phyloP scores from a whole-genome alignment of 495 filamentous ascomycete species.

The Extremus antarcticus region DNA sequence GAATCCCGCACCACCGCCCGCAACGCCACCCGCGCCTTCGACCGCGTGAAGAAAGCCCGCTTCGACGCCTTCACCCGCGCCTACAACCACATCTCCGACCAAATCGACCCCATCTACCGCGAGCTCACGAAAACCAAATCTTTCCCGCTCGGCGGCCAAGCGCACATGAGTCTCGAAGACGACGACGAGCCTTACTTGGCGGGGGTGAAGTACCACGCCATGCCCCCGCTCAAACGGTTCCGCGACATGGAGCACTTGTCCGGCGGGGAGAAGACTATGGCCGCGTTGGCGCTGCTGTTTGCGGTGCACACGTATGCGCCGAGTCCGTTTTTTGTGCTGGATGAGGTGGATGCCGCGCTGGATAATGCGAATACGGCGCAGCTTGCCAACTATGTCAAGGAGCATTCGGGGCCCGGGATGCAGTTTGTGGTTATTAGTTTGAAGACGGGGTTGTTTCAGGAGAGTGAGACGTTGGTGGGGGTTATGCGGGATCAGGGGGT shows the following conservation, averaged over 20 bases:
- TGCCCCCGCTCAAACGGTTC: slow-evolving; percentile 97
- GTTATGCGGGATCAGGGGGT: slow-evolving; percentile 90
- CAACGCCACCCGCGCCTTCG: slow-evolving; percentile 70
- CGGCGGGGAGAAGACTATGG: slow-evolving; percentile 98
- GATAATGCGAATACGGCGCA: slow-evolving; percentile 94
- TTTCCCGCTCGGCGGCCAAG: slow-evolving; percentile 84
- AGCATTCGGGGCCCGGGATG: slow-evolving; percentile 91
- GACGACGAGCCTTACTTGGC: slow-evolving; percentile 83
- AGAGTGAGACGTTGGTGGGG: slow-evolving; percentile 85
- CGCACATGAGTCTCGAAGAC: slow-evolving; percentile 85
- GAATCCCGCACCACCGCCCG: slow-evolving; percentile 62
- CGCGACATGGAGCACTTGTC: slow-evolving; percentile 97
- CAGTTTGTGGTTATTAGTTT: slow-evolving; percentile 97
- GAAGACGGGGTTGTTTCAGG: slow-evolving; percentile 88
- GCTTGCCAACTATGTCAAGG: slow-evolving; percentile 87
- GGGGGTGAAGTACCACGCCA: slow-evolving; percentile 95
- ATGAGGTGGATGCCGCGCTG: slow-evolving; percentile 95
- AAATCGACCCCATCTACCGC: slow-evolving; percentile 87
- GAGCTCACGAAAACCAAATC: slow-evolving; percentile 79
- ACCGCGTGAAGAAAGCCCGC: slow-evolving; percentile 66
- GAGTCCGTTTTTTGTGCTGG: slow-evolving; percentile 91
- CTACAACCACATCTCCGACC: slow-evolving; percentile 87
- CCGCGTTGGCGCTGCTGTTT: slow-evolving; percentile 86
- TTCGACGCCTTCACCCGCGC: slow-evolving; percentile 90
- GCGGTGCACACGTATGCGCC: slow-evolving; percentile 93